Percentiles rank a stretch among this genome's conserved stretches.
These are phyloP conservation scores for Geoglossum glabrum DNA, from an alignment of 495 filamentous ascomycete genomes.

Conservation along the genomic window DNA sequence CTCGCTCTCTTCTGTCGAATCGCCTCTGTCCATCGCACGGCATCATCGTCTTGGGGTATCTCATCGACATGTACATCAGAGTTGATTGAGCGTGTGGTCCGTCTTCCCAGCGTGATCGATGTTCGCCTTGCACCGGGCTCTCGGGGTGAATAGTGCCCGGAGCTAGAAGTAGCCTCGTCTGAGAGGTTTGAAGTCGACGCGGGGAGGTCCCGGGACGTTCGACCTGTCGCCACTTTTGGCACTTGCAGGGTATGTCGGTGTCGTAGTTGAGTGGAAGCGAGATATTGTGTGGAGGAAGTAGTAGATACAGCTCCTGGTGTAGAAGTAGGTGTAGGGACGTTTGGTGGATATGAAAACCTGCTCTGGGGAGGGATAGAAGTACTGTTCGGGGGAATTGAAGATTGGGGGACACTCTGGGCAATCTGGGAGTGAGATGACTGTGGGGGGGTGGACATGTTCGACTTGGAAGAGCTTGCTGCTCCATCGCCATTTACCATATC, in stretches of 20 bases:
- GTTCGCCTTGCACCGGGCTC: constrained; percentile 40
- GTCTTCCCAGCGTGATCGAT: constrained; percentile 63
- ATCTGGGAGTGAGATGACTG: not conserved
- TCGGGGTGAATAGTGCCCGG: constrained; percentile 73
- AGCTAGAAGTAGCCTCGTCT: constrained; percentile 46
- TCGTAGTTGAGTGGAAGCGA: constrained; percentile 28
- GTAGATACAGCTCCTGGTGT: constrained; percentile 23
- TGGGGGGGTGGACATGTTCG: constrained; percentile 1
- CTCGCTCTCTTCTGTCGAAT: constrained; percentile 79
- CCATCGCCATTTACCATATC: not conserved
- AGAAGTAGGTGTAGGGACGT: constrained; percentile 27
- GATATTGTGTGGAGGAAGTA: constrained; percentile 23
- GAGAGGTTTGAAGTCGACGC: constrained; percentile 27
- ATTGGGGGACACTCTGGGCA: not conserved
- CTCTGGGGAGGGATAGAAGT: not conserved
- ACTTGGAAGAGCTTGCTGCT: not conserved
- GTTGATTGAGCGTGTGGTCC: constrained; percentile 64
- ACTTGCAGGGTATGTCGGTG: constrained; percentile 88
- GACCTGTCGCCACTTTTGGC: constrained; percentile 36
- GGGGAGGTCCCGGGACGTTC: constrained; percentile 32
- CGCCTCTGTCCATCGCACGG: constrained; percentile 76
- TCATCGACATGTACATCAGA: constrained; percentile 73
- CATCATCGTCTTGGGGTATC: constrained; percentile 70
- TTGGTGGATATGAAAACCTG: constrained; percentile 57
- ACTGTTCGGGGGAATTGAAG: not conserved